phyloP scores from a whole-genome alignment of 2,329 filamentous ascomycete species.

The Pseudogymnoascus sp. region DNA sequence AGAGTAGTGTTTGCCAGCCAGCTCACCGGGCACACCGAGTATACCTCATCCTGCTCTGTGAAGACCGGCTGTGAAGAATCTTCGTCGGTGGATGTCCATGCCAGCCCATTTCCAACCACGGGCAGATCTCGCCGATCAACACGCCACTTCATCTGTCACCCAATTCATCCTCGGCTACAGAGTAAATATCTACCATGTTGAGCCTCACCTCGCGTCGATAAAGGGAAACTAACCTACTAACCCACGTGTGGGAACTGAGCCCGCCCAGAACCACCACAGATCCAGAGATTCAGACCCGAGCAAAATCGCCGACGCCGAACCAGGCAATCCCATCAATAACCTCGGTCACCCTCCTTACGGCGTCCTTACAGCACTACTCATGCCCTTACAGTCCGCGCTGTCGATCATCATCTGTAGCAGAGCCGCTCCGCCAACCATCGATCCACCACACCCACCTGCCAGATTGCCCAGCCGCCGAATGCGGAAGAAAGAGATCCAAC shows the following conservation, averaged over 20 bases:
- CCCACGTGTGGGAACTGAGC: constrained; percentile 1
- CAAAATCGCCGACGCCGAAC: not conserved
- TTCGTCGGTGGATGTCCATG: not conserved
- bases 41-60: not conserved
- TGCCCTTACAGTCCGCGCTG: not conserved
- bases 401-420: not conserved
- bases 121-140: not conserved
- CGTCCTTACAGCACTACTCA: not conserved
- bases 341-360: not conserved
- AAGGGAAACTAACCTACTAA: not conserved
- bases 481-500: not conserved
- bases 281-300: not conserved
- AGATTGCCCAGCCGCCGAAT: not conserved
- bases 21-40: not conserved
- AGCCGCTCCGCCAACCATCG: constrained; percentile 1
- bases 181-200: not conserved
- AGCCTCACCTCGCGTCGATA: not conserved
- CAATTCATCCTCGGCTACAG: not conserved
- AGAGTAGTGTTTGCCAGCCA: not conserved
- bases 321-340: not conserved
- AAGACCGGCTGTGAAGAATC: not conserved
- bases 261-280: not conserved
- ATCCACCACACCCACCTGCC: not conserved
- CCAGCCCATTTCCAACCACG: not conserved
- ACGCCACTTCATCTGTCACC: not conserved